Base-by-base conservation (phyloP, 768 basidiomycete genomes). In the Suillus alpinus region DNA sequence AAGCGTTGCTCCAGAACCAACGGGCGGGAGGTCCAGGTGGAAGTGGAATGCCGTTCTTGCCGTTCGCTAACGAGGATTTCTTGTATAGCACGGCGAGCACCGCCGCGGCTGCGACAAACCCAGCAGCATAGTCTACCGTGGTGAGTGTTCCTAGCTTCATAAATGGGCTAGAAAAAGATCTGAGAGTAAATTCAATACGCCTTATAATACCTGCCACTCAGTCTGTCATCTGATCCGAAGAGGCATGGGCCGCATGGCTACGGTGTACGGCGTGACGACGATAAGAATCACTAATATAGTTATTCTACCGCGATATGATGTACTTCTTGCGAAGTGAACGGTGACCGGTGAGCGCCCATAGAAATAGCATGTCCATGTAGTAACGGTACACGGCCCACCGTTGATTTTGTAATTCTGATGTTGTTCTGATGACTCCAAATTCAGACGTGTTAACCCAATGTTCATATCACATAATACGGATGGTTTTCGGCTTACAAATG, bases 1-100 rank as follows among this genome's bases (percentile, higher is more conserved):
- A 20, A 14, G 47, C 50, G 18, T 51, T 62, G 23, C 53, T 50
- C 61, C 61, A 62, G 53, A 62, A 62, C 61, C 58, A 62, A 23
- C 58, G 50, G 9, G 57, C 47, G 23, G 61, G 61, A 18, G 61
- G 49, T 36, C 47, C 53, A 53, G 55, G 58, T 57, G 58, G 49
- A 32, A 57, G 47, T 13, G 44, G 52, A 20, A 65, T 12, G 20
- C 12, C 57, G 34, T 63, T 52, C 57, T 53, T 61, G 23, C n/a
- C 52, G 46, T 37, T 16, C 7, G 56, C 36, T n/a, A 8, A 34
- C 23, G 44, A 55, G 18, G 18, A 29, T 12, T 34, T 46, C 23
- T 50, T 61, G 56, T 65, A 65, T 6, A 67, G 9, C 3, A 61
- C 20, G 26, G 41, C 31, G 1, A 56, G 23, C 29, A 46, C 8